Base-by-base conservation (phyloP, 768 basidiomycete species). In the Mycena crocata region DNA sequence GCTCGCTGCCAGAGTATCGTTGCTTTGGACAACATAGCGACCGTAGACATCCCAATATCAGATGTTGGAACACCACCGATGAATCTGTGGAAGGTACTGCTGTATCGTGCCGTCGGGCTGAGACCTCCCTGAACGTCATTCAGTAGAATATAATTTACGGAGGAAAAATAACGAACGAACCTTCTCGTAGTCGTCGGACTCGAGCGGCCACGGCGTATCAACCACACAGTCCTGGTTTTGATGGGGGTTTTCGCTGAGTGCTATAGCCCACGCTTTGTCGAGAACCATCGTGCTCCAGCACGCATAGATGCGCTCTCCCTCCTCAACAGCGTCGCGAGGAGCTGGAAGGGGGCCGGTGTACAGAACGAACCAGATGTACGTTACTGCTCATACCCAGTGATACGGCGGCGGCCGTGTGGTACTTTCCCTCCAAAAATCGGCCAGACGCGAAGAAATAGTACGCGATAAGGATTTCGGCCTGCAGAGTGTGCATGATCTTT, bases 361-460 rank as follows among this genome's bases (percentile, higher is more conserved):
- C 59, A 2, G 65, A 62, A 31, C 77, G 73, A 44, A 82, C 77
- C 52, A 73, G 76, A 59, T 86, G 79, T 23, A 88, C 67, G 15
- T 77, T 76, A 28, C 80, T 73, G 42, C 80, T 77, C 35, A 37
- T 8, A 1, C 71, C 71, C 4, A 80, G 75, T 0, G 81, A 79
- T 7, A 80, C 74, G 1, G 80, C 81, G 8, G 76, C 74, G 63
- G 79, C 52, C 72, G 84, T 65, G 77, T 86, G 58, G 65, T 82
- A 82, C 57, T 78, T 77, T 12, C 78, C 82, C 62, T 84, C 89
- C 9, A 88, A 75, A 17, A 81, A 74, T 26, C 87, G 79, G 24
- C 84, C 87, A 30, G 79, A 78, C 23, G 82, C 77, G 64, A 88
- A 85, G 74, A 90, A 86, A 70, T 87, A 90, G 57, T 81, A 80